Evolutionary conservation across 495 filamentous ascomycete species (phyloP).

Genomic region (Cryomyces minteri): DNA sequence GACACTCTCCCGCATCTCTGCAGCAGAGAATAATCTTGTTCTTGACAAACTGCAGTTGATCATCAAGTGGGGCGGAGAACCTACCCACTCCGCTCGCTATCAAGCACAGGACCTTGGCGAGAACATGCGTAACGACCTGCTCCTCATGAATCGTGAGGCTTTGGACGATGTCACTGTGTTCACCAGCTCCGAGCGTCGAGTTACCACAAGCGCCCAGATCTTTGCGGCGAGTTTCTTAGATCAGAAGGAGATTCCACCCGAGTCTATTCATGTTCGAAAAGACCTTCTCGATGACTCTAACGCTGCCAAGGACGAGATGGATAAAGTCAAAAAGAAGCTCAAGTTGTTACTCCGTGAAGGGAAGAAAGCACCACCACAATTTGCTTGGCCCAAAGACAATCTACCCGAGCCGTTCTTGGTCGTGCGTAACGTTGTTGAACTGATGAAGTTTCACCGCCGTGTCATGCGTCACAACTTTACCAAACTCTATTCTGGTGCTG

Average conservation of each 20-base stretch:
- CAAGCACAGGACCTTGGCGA: constrained; percentile 86
- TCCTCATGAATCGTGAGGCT: constrained; percentile 81
- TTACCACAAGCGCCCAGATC: constrained; percentile 90
- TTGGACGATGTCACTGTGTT: constrained; percentile 83
- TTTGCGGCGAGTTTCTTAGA: constrained; percentile 84
- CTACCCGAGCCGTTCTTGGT: constrained; percentile 87
- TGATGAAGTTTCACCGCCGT: constrained; percentile 92
- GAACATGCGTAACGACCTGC: constrained; percentile 87
- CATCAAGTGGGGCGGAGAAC: constrained; percentile 98
- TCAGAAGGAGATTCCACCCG: constrained; percentile 64
- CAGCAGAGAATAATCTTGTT: constrained; percentile 71
- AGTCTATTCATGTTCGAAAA: constrained; percentile 77
- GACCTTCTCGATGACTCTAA: constrained; percentile 94
- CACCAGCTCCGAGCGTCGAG: constrained; percentile 84
- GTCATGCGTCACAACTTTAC: constrained; percentile 87
- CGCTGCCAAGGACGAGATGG: constrained; percentile 99
- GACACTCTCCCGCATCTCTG: constrained; percentile 76
- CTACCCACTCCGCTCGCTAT: constrained; percentile 91
- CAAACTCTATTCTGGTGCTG: constrained; percentile 43
- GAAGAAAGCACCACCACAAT: constrained; percentile 73
- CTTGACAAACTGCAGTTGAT: constrained; percentile 94
- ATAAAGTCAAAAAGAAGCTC: constrained; percentile 98
- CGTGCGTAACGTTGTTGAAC: constrained; percentile 72
- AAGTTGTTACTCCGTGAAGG: constrained; percentile 81
- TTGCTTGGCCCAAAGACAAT: constrained; percentile 86